Evolutionary conservation across 352 stramenopile genomes (phyloP), one percentile per base, ranked within the genome.

Genomic region (Pelagophyceae sp.): DNA sequence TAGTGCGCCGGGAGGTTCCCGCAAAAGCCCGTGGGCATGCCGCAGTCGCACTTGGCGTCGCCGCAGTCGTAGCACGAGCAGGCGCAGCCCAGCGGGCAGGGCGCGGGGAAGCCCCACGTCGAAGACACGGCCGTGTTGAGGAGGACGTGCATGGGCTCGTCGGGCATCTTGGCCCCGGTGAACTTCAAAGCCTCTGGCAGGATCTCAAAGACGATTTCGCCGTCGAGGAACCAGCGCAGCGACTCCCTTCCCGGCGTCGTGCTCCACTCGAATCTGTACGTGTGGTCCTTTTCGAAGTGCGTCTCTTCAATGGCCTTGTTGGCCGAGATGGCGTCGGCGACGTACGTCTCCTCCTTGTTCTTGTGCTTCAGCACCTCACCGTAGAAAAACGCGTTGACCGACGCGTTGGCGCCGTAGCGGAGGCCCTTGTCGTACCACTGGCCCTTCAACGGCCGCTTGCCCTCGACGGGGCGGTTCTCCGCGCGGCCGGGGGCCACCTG

Each of bases 101-200:
- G 83, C 29, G 86, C 87, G 20, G 89, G 89, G 78, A 94, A 94
- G 58, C 88, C 89, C 89, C 89, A 94, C 67, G 96, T 98, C 38
- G 95, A 94, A 0, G 93, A 98, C 50, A 99, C 91, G 15, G 95
- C 95, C 0, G 93, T 98, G 87, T 97, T 98, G 63, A 99, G 86
- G 87, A 99, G 98, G 64, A 99, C 80, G 80, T 98, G 98, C 38
- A 90, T 96, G 0, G 95, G 95, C 83, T 99, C 95, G 65, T 94
- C 91, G 0, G 95, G 95, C 69, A 99, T 94, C 82, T 98, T 81
- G 86, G 95, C 83, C 83, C 88, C 76, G 87, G 82, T 87, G 37
- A 90, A 75, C 5, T 84, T 72, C 29, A 97, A 81, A 60, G 88
- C 88, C 6, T 88, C 80, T 1, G 91, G 92, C 0, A 90, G 86